A percentile compares a stretch with the other conserved stretches of the same genome.
These are phyloP conservation scores for Bipolaris gigantea DNA, from an alignment of 2,329 filamentous ascomycete genomes.

Conservation along the genomic window DNA sequence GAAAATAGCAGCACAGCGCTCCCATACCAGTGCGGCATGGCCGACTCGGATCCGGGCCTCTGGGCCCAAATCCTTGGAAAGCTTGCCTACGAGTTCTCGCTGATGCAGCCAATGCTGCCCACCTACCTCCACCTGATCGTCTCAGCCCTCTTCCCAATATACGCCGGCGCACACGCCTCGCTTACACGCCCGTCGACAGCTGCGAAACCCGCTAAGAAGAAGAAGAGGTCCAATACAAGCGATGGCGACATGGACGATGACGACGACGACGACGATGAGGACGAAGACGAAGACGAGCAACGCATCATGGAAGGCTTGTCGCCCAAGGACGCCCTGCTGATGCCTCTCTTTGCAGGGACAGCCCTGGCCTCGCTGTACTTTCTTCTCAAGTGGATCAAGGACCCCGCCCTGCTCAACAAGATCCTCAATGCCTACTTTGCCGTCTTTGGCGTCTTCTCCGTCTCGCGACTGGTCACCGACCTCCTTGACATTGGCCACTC, in stretches of 20 bases:
- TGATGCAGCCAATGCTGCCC: conserved; percentile 50
- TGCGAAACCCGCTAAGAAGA: conserved; percentile 60
- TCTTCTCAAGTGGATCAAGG: conserved; percentile 84
- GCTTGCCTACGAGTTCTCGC: conserved; percentile 49
- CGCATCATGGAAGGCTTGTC: conserved; percentile 69
- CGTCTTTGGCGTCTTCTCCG: conserved; percentile 73
- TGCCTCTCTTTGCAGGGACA: conserved; percentile 75
- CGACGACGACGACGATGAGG: conserved; percentile 56
- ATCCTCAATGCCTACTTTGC: conserved; percentile 84
- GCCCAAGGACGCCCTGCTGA: conserved; percentile 78
- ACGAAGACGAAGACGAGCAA: conserved; percentile 55
- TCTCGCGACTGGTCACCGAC: conserved; percentile 75
- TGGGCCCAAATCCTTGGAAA: conserved; percentile 34
- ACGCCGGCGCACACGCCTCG: conserved; percentile 80
- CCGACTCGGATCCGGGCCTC: conserved; percentile 34
- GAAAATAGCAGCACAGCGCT: not conserved
- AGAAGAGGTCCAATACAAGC: conserved; percentile 50
- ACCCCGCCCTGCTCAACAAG: conserved; percentile 79
- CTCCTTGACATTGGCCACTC: conserved; percentile 64
- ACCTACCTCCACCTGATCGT: conserved; percentile 64
- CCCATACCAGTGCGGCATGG: conserved; percentile 22
- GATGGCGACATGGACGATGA: conserved; percentile 32
- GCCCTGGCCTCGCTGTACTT: conserved; percentile 79
- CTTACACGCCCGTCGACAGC: conserved; percentile 82
- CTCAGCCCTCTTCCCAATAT: conserved; percentile 80